Percentiles rank a stretch among this genome's conserved stretches.
Evolutionary conservation across 1,139 yeast genomes (phyloP).

Genomic region (Ogataea hybrid): DNA sequence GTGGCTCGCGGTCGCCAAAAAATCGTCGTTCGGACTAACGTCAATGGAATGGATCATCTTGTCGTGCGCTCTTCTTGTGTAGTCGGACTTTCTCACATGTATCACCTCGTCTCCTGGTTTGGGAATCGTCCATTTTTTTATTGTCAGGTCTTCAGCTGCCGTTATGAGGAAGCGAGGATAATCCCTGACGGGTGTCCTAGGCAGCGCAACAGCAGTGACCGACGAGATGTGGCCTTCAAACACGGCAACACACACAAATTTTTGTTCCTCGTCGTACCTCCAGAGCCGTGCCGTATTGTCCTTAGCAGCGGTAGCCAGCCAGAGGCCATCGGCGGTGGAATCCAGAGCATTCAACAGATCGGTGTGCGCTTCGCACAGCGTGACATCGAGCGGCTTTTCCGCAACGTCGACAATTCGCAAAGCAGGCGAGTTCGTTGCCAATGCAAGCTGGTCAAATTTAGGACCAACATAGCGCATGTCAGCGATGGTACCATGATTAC

Average conservation of each 20-base stretch:
- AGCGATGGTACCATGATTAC: slow-evolving; percentile 95
- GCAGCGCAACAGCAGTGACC: slow-evolving; percentile 78
- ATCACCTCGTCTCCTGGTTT: slow-evolving; percentile 28
- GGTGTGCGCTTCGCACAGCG: slow-evolving; percentile 72
- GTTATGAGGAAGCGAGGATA: slow-evolving; percentile 76
- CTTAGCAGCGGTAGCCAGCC: slow-evolving; percentile 94
- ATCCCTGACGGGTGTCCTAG: slow-evolving; percentile 49
- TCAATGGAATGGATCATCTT: slow-evolving; percentile 91
- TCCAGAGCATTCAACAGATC: slow-evolving; percentile 85
- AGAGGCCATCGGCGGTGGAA: slow-evolving; percentile 70
- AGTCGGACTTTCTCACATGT: slow-evolving; percentile 57
- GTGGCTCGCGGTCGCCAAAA: slow-evolving; percentile 93
- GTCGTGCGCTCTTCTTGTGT: slow-evolving; percentile 94
- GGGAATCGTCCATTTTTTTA: slow-evolving; percentile 86
- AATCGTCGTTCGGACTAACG: slow-evolving; percentile 82
- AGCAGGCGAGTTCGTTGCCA: slow-evolving; percentile 96
- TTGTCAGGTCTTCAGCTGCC: slow-evolving; percentile 85
- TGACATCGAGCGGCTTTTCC: slow-evolving; percentile 56
- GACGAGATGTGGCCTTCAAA: slow-evolving; percentile 87
- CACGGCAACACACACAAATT: slow-evolving; percentile 55
- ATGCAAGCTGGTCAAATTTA: slow-evolving; percentile 50
- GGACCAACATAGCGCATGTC: slow-evolving; percentile 81
- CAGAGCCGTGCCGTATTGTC: slow-evolving; percentile 84
- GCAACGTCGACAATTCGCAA: slow-evolving; percentile 64
- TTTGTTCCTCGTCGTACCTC: slow-evolving; percentile 49